A percentile compares a stretch with the other conserved stretches of the same genome.
Evolutionary conservation across 2,329 filamentous ascomycete genomes (phyloP).

Genomic region (Curvularia sp.): DNA sequence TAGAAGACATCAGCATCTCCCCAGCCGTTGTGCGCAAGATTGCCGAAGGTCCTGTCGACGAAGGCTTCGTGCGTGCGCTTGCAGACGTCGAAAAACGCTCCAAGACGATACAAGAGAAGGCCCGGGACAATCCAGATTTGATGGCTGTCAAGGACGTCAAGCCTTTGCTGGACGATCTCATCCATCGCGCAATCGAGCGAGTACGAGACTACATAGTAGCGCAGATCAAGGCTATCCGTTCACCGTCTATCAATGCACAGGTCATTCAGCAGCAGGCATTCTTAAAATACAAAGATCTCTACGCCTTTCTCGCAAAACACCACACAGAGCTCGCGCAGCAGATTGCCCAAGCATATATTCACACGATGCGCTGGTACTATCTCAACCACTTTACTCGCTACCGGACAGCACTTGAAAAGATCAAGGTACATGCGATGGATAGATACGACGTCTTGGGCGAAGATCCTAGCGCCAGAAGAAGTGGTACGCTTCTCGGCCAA

Average conservation of each 20-base stretch:
- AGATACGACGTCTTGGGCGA: constrained; percentile 83
- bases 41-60: constrained; percentile 86
- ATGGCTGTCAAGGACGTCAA: constrained; percentile 85
- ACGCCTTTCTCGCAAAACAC: constrained; percentile 80
- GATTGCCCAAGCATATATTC: constrained; percentile 91
- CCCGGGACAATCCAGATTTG: constrained; percentile 63
- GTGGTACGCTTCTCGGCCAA: constrained; percentile 50
- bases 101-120: constrained; percentile 72
- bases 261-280: constrained; percentile 95
- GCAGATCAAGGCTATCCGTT: constrained; percentile 92
- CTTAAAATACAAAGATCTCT: constrained; percentile 86
- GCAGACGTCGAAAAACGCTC: constrained; percentile 83
- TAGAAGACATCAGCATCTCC: constrained; percentile 90
- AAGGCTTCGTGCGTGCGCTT: constrained; percentile 83
- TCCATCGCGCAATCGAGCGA: constrained; percentile 87
- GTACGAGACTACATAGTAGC: constrained; percentile 94
- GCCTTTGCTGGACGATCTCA: constrained; percentile 83
- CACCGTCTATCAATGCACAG: constrained; percentile 95
- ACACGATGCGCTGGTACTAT: constrained; percentile 99
- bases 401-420: constrained; percentile 79
- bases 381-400: constrained; percentile 90
- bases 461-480: constrained; percentile 73
- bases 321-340: constrained; percentile 86
- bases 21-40: constrained; percentile 85
- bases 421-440: constrained; percentile 83